Evolutionary conservation across 352 stramenopile species (phyloP).

Genomic region (Aphanomyces stellatus): DNA sequence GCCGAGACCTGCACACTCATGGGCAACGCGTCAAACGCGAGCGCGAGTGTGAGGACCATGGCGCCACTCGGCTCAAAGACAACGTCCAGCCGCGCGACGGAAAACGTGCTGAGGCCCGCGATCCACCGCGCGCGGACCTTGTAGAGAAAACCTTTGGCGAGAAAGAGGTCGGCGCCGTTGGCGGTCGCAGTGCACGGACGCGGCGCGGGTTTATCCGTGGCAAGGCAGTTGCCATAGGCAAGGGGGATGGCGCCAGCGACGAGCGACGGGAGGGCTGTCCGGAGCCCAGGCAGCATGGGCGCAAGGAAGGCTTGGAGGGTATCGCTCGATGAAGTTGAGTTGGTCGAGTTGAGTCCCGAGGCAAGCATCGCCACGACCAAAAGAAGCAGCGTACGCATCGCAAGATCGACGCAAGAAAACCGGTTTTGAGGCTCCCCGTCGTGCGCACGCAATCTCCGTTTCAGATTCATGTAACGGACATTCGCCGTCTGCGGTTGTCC

Average conservation of each 20-base stretch:
- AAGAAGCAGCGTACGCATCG: too few relatives aligned
- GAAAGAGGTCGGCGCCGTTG: conserved; percentile 1
- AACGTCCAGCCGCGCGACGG: not conserved
- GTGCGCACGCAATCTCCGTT: too few relatives aligned
- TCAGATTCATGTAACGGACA: too few relatives aligned
- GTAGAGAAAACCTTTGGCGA: not conserved
- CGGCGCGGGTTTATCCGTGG: not conserved
- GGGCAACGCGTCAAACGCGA: conserved; percentile 3
- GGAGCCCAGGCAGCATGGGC: not conserved
- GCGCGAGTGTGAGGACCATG: not conserved
- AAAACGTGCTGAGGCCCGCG: not conserved
- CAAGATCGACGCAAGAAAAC: too few relatives aligned
- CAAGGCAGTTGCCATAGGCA: conserved; percentile 2
- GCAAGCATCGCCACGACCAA: too few relatives aligned
- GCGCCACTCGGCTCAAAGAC: not conserved
- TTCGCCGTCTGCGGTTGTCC: too few relatives aligned
- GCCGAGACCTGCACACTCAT: conserved; percentile 3
- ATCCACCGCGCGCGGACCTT: conserved; percentile 1
- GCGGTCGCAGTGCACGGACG: not conserved
- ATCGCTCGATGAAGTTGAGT: too few relatives aligned
- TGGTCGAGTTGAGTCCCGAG: too few relatives aligned
- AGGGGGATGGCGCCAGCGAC: not conserved
- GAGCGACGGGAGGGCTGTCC: not conserved
- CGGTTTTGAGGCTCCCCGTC: too few relatives aligned
- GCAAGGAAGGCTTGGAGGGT: not conserved